Evolutionary conservation across 805 yeast species (phyloP), one percentile per base, ranked within the genome.

Genomic region (Isabelozyma pseudorhagii): DNA sequence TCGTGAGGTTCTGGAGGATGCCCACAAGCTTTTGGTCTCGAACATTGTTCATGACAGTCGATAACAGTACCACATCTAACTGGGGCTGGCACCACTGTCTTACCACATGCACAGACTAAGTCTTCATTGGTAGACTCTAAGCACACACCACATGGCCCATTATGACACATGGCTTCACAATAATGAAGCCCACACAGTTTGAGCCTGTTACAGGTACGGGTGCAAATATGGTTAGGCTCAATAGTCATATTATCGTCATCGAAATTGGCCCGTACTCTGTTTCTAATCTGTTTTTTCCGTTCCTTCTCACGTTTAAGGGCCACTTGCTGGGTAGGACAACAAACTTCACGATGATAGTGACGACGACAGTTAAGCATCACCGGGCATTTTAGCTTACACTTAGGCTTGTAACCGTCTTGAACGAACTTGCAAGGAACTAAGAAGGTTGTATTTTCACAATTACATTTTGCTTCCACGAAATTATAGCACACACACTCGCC

Each of bases 121-220:
- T 89, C 96, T 15, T 87, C 89, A 40, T 84, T 80, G n/a, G 87
- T 78, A 5, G 93, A 84, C 59, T 89, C 96, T 45, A 87, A 63
- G 63, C 97, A 89, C 10, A 91, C 87, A 3, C 83, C 80, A 67
- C 96, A 89, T 3, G 86, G 79, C 0, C 97, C 97, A 11, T 81
- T 70, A 64, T 89, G 97, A 58, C 96, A 89, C 21, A 83, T 78
- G 54, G 83, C 79, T 42, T 75, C 75, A 64, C 96, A 89, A 38
- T 73, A 60, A 63, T 89, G 97, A 41, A 63, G 58, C 11, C 75
- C 77, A 69, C 97, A 89, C 15, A 80, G 62, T 46, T 87, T 71
- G 50, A 78, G 60, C 54, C 82, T 75, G 60, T 81, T 81, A 66
- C 97, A 89, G 1, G 77, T 75, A 48, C 75, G 74, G 8, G 87